These are phyloP conservation scores for Chalciporus sphaerocephalus DNA, from an alignment of 768 basidiomycete species.

Conservation along the genomic window DNA sequence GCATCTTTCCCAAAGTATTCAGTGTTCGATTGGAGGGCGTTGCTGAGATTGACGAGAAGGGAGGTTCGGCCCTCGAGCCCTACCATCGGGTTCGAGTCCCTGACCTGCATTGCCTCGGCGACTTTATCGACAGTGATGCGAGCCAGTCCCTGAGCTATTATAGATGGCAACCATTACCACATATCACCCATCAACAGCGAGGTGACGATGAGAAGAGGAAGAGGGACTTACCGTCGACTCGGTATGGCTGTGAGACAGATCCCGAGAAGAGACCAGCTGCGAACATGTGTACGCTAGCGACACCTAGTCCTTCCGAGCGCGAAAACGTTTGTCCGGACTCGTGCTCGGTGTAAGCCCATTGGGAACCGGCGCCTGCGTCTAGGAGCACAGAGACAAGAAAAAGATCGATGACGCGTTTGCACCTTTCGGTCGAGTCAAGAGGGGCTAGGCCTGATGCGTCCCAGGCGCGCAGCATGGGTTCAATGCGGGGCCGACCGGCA, in stretches of 20 bases:
- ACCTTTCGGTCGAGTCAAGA: constrained; percentile 52
- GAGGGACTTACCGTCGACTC: constrained; percentile 66
- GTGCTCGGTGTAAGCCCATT: constrained; percentile 73
- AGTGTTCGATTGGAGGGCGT: constrained; percentile 61
- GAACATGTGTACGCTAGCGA: constrained; percentile 92
- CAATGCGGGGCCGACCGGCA: constrained; percentile 58
- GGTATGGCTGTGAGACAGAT: constrained; percentile 48
- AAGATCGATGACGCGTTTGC: constrained; percentile 79
- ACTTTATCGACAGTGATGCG: constrained; percentile 57
- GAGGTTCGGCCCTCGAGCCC: constrained; percentile 84
- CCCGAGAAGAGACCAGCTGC: constrained; percentile 76
- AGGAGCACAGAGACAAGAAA: constrained; percentile 89
- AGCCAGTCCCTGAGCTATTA: constrained; percentile 66
- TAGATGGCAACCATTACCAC: not conserved
- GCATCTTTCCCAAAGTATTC: constrained; percentile 70
- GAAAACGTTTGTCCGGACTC: constrained; percentile 48
- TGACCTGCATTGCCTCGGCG: constrained; percentile 75
- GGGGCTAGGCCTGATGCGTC: constrained; percentile 30
- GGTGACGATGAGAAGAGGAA: not conserved
- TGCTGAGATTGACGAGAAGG: constrained; percentile 67
- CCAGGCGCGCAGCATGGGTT: constrained; percentile 59
- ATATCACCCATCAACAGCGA: not conserved
- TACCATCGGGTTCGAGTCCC: constrained; percentile 74
- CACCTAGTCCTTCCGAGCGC: constrained; percentile 79
- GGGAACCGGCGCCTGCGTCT: constrained; percentile 87